A percentile compares a stretch with the other conserved stretches of the same genome.
These are phyloP conservation scores for Cydonia oblonga DNA, from an alignment of 331 rosid genomes.

Conservation along the genomic window DNA sequence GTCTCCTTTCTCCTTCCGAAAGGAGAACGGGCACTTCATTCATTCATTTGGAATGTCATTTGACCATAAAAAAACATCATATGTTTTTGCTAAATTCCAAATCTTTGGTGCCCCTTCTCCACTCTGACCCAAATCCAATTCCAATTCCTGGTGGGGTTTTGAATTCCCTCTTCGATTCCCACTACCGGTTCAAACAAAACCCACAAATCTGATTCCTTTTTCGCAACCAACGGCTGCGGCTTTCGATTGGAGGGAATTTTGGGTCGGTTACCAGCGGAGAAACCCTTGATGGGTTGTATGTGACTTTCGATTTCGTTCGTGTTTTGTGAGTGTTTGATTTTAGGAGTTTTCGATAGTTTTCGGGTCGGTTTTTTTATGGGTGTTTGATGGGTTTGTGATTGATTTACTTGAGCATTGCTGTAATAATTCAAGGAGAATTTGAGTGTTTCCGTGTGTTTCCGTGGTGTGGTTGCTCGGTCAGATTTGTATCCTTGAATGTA, in stretches of 20 bases:
- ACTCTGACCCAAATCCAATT: not conserved
- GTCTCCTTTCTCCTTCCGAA: constrained; percentile 5
- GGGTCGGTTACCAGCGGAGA: not conserved
- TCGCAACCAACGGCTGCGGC: not conserved
- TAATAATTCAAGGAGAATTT: constrained; percentile 9
- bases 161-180: not conserved
- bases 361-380: not conserved
- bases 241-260: not conserved
- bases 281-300: not conserved
- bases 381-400: constrained; percentile 6
- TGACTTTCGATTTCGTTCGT: too few species aligned
- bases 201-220: not conserved
- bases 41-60: not conserved
- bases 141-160: not conserved
- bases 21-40: constrained; percentile 24
- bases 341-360: not conserved
- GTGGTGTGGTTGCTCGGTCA: constrained; percentile 3
- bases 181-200: not conserved
- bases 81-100: not conserved
- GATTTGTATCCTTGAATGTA: constrained; percentile 49
- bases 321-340: not conserved
- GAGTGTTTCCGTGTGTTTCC: not conserved
- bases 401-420: constrained; percentile 4
- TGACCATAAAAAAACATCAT: not conserved
- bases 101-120: constrained; percentile 20